These are phyloP conservation scores for Rhazya stricta DNA, from an alignment of 257 asterid genomes.

Conservation along the genomic window DNA sequence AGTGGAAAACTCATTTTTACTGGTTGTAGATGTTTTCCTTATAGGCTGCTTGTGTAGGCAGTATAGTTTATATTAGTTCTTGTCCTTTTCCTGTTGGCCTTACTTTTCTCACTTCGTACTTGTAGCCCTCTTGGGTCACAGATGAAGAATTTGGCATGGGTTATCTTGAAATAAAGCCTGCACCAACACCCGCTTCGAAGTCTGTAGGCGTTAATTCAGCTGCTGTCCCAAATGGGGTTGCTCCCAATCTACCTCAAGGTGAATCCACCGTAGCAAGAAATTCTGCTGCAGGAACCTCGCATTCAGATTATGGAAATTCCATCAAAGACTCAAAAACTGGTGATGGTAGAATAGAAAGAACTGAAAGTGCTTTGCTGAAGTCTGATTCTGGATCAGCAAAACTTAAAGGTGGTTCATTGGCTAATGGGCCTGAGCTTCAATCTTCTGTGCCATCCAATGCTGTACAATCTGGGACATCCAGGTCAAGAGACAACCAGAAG, in stretches of 20 bases:
- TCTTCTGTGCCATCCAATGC: slow-evolving; percentile 40
- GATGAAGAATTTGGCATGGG: slow-evolving; percentile 99
- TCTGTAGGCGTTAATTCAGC: slow-evolving; percentile 46
- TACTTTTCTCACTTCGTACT: slow-evolving; percentile 7
- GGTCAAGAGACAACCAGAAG: slow-evolving; percentile 54
- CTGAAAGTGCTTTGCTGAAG: slow-evolving; percentile 39
- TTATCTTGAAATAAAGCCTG: slow-evolving; percentile 77
- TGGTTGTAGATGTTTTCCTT: slow-evolving; percentile 9
- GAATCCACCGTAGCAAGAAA: slow-evolving; percentile 57
- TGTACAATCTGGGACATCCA: slow-evolving; percentile 35
- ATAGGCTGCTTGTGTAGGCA: background rate
- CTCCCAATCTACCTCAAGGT: slow-evolving; percentile 41
- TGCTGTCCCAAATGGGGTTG: slow-evolving; percentile 56
- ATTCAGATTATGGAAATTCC: slow-evolving; percentile 48
- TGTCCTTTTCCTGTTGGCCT: slow-evolving; percentile 17
- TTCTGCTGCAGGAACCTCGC: slow-evolving; percentile 43
- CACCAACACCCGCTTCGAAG: slow-evolving; percentile 57
- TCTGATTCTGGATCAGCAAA: slow-evolving; percentile 43
- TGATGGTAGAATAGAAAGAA: slow-evolving; percentile 55
- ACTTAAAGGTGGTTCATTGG: slow-evolving; percentile 32
- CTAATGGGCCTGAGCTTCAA: slow-evolving; percentile 46
- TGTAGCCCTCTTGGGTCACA: slow-evolving; percentile 94
- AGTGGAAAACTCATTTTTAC: background rate
- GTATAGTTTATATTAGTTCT: background rate
- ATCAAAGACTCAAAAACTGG: slow-evolving; percentile 49